Evolutionary conservation across 2,329 filamentous ascomycete genomes (phyloP).

Genomic region (Aspergillus pseudoglaucus): DNA sequence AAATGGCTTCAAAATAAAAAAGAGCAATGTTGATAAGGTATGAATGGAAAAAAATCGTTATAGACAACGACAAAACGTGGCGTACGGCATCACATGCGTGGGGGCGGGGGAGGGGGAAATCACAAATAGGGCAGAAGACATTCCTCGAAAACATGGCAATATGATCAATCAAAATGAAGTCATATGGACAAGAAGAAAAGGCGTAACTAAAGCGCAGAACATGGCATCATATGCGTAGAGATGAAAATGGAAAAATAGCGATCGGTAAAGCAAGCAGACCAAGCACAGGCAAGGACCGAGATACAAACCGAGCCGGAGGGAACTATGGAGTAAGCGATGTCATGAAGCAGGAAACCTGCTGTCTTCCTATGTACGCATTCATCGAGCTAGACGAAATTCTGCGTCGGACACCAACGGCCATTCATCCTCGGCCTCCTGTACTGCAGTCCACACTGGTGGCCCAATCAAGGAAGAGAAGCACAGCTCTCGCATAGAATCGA

Average conservation of each 20-base stretch:
- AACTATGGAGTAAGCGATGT: background rate
- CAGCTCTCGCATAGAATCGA: constrained; percentile 6
- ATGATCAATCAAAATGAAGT: background rate
- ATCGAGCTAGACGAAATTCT: background rate
- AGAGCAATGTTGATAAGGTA: background rate
- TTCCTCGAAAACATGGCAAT: background rate
- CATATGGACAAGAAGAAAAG: background rate
- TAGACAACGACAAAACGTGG: background rate
- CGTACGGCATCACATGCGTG: background rate
- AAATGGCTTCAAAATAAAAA: background rate
- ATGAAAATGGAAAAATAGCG: background rate
- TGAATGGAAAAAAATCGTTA: background rate
- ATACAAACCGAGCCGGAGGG: background rate
- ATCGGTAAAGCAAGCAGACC: background rate
- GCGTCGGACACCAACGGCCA: background rate
- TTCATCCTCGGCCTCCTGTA: background rate
- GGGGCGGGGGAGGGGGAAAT: too few relatives aligned
- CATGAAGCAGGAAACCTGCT: background rate
- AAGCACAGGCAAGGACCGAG: background rate
- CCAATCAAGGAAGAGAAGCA: background rate
- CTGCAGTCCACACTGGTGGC: constrained; percentile 1
- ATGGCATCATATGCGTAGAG: background rate
- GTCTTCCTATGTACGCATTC: background rate
- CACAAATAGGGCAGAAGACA: background rate
- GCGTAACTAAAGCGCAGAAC: background rate